These are phyloP conservation scores for Akanthomyces lecanii DNA, from an alignment of 2,329 filamentous ascomycete species.

Conservation along the genomic window DNA sequence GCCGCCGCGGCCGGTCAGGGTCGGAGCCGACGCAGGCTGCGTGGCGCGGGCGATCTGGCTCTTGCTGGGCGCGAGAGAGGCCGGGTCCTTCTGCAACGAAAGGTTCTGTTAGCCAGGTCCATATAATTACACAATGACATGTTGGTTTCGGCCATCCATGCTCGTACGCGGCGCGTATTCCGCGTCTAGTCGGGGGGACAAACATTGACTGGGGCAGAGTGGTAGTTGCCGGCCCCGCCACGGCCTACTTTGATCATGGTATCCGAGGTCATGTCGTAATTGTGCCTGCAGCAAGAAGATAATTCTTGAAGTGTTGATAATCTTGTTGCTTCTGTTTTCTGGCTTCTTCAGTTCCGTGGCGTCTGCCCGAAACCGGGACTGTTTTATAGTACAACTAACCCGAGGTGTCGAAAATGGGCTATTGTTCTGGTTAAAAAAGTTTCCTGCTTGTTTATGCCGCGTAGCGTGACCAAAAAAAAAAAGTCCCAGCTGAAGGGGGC, in stretches of 20 bases:
- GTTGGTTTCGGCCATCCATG: not conserved
- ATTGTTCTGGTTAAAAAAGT: not conserved
- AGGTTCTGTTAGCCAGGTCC: not conserved
- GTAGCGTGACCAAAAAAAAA: not conserved
- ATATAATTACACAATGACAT: not conserved
- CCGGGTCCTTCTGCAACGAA: not conserved
- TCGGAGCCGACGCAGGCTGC: not conserved
- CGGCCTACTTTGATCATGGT: constrained; percentile 45
- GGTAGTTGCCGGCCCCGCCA: constrained; percentile 55
- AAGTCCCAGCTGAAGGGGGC: not conserved
- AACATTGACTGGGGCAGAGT: constrained; percentile 20
- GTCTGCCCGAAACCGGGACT: not conserved
- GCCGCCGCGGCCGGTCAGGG: constrained; percentile 48
- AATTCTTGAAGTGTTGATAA: not conserved
- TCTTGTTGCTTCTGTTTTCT: not conserved
- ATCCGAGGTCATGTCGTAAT: constrained; percentile 29
- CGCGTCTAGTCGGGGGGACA: not conserved
- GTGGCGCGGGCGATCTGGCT: not conserved
- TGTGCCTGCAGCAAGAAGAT: not conserved
- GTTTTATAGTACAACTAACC: not conserved
- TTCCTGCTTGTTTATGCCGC: not conserved
- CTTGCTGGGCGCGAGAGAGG: not conserved
- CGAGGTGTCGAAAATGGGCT: not conserved
- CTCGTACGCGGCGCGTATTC: not conserved
- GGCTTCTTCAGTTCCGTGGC: not conserved